phyloP scores from a whole-genome alignment of 2,329 filamentous ascomycete genomes.

The Fonsecaea pugnacius region DNA sequence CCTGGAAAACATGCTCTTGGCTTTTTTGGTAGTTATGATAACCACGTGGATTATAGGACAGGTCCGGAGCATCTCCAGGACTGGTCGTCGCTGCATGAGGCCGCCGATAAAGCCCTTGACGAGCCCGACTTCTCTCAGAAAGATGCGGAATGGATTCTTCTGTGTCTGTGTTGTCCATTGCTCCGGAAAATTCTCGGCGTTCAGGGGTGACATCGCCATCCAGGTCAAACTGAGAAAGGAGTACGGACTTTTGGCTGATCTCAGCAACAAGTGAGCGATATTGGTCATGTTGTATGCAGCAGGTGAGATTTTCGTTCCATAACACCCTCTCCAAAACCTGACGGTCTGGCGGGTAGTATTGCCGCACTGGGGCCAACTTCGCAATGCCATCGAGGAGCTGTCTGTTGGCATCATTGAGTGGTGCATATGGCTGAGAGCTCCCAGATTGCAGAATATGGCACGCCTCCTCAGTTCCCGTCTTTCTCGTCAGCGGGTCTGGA shows the following conservation, averaged over 20 bases:
- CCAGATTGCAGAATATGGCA: conserved; percentile 37
- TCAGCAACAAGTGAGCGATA: conserved; percentile 7
- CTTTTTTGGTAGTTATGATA: conserved; percentile 9
- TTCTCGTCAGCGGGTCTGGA: conserved; percentile 43
- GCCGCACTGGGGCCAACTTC: conserved; percentile 11
- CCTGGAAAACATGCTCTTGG: conserved; percentile 21
- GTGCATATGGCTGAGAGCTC: conserved; percentile 13
- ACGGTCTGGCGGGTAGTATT: conserved; percentile 18
- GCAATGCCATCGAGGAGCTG: conserved; percentile 41
- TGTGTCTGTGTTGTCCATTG: background rate
- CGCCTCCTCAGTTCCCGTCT: conserved; percentile 42
- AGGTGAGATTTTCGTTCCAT: conserved; percentile 50
- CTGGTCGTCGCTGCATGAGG: conserved; percentile 18
- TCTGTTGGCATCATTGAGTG: conserved; percentile 6
- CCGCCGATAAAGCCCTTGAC: conserved; percentile 7
- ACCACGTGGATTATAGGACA: conserved; percentile 7
- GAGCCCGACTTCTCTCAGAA: background rate
- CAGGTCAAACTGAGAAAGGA: conserved; percentile 45
- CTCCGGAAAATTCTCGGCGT: conserved; percentile 6
- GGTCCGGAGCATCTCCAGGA: conserved; percentile 28
- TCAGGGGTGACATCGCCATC: conserved; percentile 37
- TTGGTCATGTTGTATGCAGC: conserved; percentile 51
- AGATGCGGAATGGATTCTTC: conserved; percentile 13
- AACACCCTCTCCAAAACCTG: conserved; percentile 54
- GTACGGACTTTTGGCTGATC: conserved; percentile 44